Base-by-base conservation (phyloP, 805 yeast genomes). In the Alloascoidea africana region DNA sequence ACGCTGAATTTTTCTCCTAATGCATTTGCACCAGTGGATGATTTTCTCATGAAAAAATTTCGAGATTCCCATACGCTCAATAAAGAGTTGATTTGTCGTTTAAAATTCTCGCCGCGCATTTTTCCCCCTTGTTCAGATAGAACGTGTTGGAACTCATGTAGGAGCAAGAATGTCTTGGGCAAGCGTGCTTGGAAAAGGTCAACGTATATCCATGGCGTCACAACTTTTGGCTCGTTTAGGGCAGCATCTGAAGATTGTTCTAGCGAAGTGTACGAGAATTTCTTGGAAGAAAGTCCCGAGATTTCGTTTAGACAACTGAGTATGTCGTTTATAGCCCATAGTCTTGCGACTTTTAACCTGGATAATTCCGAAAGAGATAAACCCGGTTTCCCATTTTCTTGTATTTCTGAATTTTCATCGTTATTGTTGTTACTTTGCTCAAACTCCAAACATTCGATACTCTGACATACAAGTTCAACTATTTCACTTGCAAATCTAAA, bases 281-380 rank as follows among this genome's bases (percentile, higher is more conserved):
- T 8, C n/a, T 23, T 8, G n/a, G 8, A 8, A 23, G 8, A 8
- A 23, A 8, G 8, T 23, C 13, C 8, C 8, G n/a, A 8, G n/a
- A 23, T 23, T 8, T 23, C 30, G n/a, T 23, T 23, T 23, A 23
- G n/a, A n/a, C 13, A 23, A 23, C 42, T 41, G 17, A 50, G 41
- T 16, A 50, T 46, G 36, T 50, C 54, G 17, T 51, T 46, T n/a
- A 50, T 40, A 16, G 44, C 47, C 42, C 42, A 50, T 16, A 50
- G 19, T 27, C 54, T 35, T 14, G 51, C 51, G 16, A 46, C 38
- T 4, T 48, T 34, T 23, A 23, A n/a, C n/a, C 30, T 8, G 8
- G 30, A 23, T 23, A 23, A 8, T 23, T 23, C n/a, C 8, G 8
- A 8, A 8, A 23, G 30, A 23, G 8, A 8, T n/a, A 23, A 8